These are phyloP conservation scores for Coemansia sp. DNA, from an alignment of 371 early-diverging fungal species.

Conservation along the genomic window DNA sequence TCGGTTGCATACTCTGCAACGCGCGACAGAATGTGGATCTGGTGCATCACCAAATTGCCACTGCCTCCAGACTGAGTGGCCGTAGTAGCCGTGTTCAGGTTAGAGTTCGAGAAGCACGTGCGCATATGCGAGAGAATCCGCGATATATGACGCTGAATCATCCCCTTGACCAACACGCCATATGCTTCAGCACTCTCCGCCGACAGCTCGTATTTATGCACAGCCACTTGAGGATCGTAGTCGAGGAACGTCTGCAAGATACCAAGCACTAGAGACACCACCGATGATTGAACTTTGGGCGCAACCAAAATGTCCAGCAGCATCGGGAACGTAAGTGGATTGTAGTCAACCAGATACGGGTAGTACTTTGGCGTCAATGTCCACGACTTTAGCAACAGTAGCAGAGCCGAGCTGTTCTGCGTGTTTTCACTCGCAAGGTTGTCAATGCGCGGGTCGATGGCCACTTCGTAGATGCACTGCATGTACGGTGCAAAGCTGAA, in stretches of 20 bases:
- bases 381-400: slow-evolving; percentile 81
- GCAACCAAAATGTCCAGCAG: slow-evolving; percentile 72
- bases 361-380: slow-evolving; percentile 64
- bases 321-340: slow-evolving; percentile 64
- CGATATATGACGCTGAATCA: slow-evolving; percentile 36
- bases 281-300: slow-evolving; percentile 71
- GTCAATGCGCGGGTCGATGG: slow-evolving; percentile 71
- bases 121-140: slow-evolving; percentile 42
- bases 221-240: slow-evolving; percentile 38
- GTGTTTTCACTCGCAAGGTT: slow-evolving; percentile 76
- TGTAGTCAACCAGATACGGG: slow-evolving; percentile 64
- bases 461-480: slow-evolving; percentile 66
- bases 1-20: slow-evolving; percentile 72
- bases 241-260: slow-evolving; percentile 75
- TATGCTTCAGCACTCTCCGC: slow-evolving; percentile 11
- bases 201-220: slow-evolving; percentile 8
- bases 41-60: slow-evolving; percentile 51
- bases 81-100: slow-evolving; percentile 9
- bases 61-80: slow-evolving; percentile 5
- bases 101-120: slow-evolving; percentile 16
- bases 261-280: slow-evolving; percentile 66
- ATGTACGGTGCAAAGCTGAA: slow-evolving; percentile 78
- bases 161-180: slow-evolving; percentile 6
- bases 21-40: slow-evolving; percentile 77
- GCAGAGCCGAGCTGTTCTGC: slow-evolving; percentile 75